Base-by-base conservation (phyloP, 805 yeast genomes). In the Teunomyces gatunensis region DNA sequence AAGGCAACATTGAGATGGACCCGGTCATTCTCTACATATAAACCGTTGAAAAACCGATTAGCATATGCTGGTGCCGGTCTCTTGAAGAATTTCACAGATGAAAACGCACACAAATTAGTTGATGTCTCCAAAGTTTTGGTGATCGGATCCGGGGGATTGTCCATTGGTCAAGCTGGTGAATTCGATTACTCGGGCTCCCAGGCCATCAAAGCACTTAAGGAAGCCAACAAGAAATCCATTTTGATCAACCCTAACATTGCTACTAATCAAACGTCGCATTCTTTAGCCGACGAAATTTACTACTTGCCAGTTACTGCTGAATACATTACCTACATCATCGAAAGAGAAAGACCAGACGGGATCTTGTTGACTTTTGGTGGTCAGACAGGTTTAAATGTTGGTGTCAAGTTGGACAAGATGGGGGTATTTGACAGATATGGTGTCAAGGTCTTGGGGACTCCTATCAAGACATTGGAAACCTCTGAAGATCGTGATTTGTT, bases 81-180 rank as follows among this genome's bases (percentile, higher is more conserved):
- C 47, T 67, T 84, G 49, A 74, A 78, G 35, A 71, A 76, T 5
- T 81, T 82, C 64, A 71, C 71, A 20, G 85, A 79, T 55, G 85
- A 83, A 52, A 75, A 83, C 54, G 80, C 82, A 39, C 81, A 80
- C 47, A 72, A 80, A 50, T 73, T 89, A 45, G 96, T 89, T 37
- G 95, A 89, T 52, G 96, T 89, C 27, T 74, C 83, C 53, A 87
- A 87, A 60, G 98, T 94, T 6, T 78, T 92, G 48, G 88, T 92
- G 46, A 87, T 92, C 63, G 99, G 99, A 9, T 92, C 98, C 6
- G 99, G 99, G 62, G 99, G 98, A 45, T 77, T 92, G 47, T 87
- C 96, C 46, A 92, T 92, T 66, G 98, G 98, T 51, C 98, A 92
- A 73, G 98, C 98, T 45, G 98, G 98, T 61, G 98, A 92, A 73